phyloP scores from a whole-genome alignment of 2,329 filamentous ascomycete species.

The Cercospora berteroae region DNA sequence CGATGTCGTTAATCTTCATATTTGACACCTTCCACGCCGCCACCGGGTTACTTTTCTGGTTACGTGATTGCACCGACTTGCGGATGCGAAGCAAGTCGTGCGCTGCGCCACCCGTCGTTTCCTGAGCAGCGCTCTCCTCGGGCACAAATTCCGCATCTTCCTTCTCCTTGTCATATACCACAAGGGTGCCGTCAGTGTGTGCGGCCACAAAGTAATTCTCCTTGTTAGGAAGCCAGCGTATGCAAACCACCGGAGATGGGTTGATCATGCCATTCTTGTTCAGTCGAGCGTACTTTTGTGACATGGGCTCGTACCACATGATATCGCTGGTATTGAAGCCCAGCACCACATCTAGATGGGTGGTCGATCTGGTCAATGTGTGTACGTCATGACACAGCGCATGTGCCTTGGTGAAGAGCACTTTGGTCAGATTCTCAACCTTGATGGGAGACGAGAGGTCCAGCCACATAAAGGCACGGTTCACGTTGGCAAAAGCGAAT shows the following conservation, averaged over 20 bases:
- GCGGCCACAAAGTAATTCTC: slow-evolving; percentile 90
- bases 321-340: slow-evolving; percentile 96
- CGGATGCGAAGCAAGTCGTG: slow-evolving; percentile 56
- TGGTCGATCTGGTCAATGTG: slow-evolving; percentile 69
- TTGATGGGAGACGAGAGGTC: slow-evolving; percentile 77
- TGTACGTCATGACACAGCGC: slow-evolving; percentile 95
- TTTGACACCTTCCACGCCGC: slow-evolving; percentile 91
- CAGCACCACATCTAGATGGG: slow-evolving; percentile 87
- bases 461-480: slow-evolving; percentile 93
- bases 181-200: slow-evolving; percentile 83
- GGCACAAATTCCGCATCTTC: slow-evolving; percentile 78
- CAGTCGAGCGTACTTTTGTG: slow-evolving; percentile 88
- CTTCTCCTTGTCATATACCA: slow-evolving; percentile 97
- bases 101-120: slow-evolving; percentile 32
- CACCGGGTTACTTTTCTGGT: slow-evolving; percentile 90
- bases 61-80: slow-evolving; percentile 91
- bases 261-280: slow-evolving; percentile 98
- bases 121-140: slow-evolving; percentile 47
- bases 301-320: slow-evolving; percentile 97
- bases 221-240: slow-evolving; percentile 90
- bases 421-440: slow-evolving; percentile 89
- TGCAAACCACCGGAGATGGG: slow-evolving; percentile 76
- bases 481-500: slow-evolving; percentile 93
- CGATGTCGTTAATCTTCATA: slow-evolving; percentile 83
- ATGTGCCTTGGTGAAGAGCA: slow-evolving; percentile 94